Conservation (phyloP, 176 grass and related monocot species). For the Pontederia crassipes region DNA sequence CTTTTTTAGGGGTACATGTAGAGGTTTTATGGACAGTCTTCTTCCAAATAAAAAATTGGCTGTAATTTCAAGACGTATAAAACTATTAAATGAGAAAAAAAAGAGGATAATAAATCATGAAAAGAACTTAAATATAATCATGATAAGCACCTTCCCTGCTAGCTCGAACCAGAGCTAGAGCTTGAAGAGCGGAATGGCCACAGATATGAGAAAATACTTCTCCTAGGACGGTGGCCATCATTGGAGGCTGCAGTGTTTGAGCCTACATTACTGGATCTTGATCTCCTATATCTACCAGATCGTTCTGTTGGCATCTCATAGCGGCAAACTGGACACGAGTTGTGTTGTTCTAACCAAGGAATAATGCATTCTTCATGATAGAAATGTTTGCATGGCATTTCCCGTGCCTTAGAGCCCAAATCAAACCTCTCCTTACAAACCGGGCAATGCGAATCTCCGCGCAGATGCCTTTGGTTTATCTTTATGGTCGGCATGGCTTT, state of each 20-base stretch:
- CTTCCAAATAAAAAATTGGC: too few relatives aligned
- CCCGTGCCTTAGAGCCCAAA: slow-evolving; percentile 47
- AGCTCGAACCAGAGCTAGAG: slow-evolving; percentile 7
- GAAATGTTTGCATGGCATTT: slow-evolving; percentile 94
- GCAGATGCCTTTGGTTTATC: slow-evolving; percentile 57
- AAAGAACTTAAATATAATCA: too few relatives aligned
- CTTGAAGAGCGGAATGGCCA: slow-evolving; percentile 47
- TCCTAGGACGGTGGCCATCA: slow-evolving; percentile 16
- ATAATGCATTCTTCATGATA: slow-evolving; percentile 82
- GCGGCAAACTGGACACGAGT: slow-evolving; percentile 88
- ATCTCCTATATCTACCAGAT: slow-evolving; percentile 3
- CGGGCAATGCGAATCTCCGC: slow-evolving; percentile 47
- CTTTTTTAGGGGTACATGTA: too few relatives aligned
- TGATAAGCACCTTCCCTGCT: not conserved
- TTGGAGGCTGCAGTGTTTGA: slow-evolving; percentile 1
- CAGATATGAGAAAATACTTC: slow-evolving; percentile 32
- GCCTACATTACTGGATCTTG: not conserved
- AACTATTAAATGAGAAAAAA: too few relatives aligned
- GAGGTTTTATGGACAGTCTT: too few relatives aligned
- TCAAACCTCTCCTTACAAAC: slow-evolving; percentile 83
- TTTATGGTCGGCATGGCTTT: slow-evolving; percentile 66
- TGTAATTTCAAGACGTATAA: too few relatives aligned
- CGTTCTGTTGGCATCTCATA: slow-evolving; percentile 42
- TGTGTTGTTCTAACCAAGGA: slow-evolving; percentile 80
- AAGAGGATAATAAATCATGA: too few relatives aligned